A percentile compares a stretch with the other conserved stretches of the same genome.
These are phyloP conservation scores for Coemansia reversa DNA, from an alignment of 192 early-diverging fungal species.

Conservation along the genomic window DNA sequence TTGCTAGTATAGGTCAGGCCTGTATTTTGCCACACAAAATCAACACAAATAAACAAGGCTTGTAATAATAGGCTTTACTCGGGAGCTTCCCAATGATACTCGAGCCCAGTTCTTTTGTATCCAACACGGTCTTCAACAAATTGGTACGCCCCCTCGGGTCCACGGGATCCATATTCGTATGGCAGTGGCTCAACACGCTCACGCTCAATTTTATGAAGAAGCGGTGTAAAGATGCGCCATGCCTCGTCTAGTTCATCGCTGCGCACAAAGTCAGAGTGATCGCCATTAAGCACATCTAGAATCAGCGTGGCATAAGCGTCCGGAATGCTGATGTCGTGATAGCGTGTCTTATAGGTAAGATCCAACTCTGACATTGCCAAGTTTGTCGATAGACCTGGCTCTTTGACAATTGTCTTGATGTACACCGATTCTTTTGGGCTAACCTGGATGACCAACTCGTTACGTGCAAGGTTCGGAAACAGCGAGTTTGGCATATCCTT, in stretches of 20 bases:
- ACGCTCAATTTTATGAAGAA: constrained; percentile 81
- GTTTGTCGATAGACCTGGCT: constrained; percentile 78
- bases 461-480: constrained; percentile 73
- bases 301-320: constrained; percentile 95
- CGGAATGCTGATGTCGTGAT: constrained; percentile 81
- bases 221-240: constrained; percentile 95
- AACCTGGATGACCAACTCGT: constrained; percentile 93
- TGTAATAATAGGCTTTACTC: constrained; percentile 14
- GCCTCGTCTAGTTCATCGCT: constrained; percentile 88
- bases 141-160: constrained; percentile 68
- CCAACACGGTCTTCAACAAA: constrained; percentile 55
- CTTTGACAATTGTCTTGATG: constrained; percentile 93
- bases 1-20: not conserved
- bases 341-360: constrained; percentile 83
- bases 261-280: constrained; percentile 92
- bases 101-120: constrained; percentile 39
- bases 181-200: constrained; percentile 60
- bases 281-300: constrained; percentile 82
- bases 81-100: constrained; percentile 47
- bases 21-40: constrained; percentile 1
- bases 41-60: constrained; percentile 2
- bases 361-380: constrained; percentile 87
- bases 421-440: constrained; percentile 93
- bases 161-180: constrained; percentile 79
- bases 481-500: constrained; percentile 80